Percentiles rank a stretch among this genome's conserved stretches.
phyloP scores from a whole-genome alignment of 164 flowering plant species.

The Chimonanthus salicifolius region DNA sequence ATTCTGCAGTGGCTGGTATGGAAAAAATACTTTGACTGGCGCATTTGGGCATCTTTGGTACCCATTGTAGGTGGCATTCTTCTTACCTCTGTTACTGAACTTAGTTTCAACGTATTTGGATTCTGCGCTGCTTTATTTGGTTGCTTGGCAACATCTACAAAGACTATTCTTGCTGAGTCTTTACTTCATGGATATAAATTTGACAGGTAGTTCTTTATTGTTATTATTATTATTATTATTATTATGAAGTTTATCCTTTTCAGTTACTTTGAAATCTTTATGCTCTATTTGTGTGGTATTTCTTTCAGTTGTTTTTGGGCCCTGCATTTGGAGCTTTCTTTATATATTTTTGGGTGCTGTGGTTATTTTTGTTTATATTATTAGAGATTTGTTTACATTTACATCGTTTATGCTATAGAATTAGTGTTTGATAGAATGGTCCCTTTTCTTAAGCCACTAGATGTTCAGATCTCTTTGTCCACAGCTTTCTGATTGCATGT shows the following conservation, averaged over 20 bases:
- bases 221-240: no score
- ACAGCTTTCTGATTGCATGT: neutral
- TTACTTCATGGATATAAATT: slow-evolving; percentile 93
- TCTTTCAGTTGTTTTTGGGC: neutral
- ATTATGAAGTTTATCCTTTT: neutral
- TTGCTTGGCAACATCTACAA: slow-evolving; percentile 94
- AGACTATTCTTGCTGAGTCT: slow-evolving; percentile 96
- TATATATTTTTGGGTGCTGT: no score
- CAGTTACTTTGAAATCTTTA: neutral
- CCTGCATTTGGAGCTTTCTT: neutral
- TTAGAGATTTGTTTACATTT: no score
- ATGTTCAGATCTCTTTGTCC: neutral
- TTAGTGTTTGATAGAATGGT: neutral
- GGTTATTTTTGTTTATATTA: no score
- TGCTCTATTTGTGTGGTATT: neutral
- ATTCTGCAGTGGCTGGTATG: slow-evolving; percentile 94
- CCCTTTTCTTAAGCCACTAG: neutral
- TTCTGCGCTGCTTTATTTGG: slow-evolving; percentile 93
- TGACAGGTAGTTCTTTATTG: slow-evolving; percentile 55
- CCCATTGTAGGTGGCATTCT: slow-evolving; percentile 99
- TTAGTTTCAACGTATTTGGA: slow-evolving; percentile 84
- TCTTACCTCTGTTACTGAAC: slow-evolving; percentile 93
- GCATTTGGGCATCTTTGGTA: slow-evolving; percentile 86
- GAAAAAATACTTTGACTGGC: slow-evolving; percentile 86
- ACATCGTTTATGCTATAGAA: neutral